Base-by-base conservation (phyloP, 2,329 filamentous ascomycete genomes). In the Beauveria brongniartii region DNA sequence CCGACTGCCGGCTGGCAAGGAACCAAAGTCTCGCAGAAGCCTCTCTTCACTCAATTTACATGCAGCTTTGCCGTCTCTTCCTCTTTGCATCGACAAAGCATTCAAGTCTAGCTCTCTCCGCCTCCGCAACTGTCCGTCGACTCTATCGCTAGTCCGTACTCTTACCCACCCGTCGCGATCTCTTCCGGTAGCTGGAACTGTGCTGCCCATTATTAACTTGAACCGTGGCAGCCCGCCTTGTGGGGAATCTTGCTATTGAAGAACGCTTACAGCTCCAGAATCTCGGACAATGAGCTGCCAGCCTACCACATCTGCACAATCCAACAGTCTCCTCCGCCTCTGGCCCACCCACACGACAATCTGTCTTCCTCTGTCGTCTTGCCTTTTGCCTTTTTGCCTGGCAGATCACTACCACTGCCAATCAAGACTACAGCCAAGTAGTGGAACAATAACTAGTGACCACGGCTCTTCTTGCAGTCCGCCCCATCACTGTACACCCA, bases 261-360 rank as follows among this genome's bases (percentile, higher is more conserved):
- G 22, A 51, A 44, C 43, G n/a, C 47, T 41, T 46, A 22, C 22
- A 55, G 52, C 53, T 57, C 44, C 28, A n/a, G n/a, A 18, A 47
- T 40, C 28, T 20, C 9, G 30, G 28, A 5, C 28, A 48, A 28
- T 26, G 12, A 48, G 44, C 40, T 52, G 37, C 37, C 28, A 37
- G 50, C 56, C 56, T 52, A 59, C 56, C 55, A 58, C 24, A 44
- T 41, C 20, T 34, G 56, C 47, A 44, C 37, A 52, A 44, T 47
- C 28, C 40, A 46, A 59, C 47, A 26, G 56, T 37, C 56, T 58
- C 43, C 46, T 28, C 46, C 34, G 51, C 41, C 59, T 56, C 59
- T 61, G 61, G 55, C 55, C 61, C 61, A 62, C 61, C 6, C 61
- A 62, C 61, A 61, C 59, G 40, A 46, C 53, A 37, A 59, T 59